Evolutionary conservation across 495 filamentous ascomycete species (phyloP).

Genomic region (Trichoderma reesei): DNA sequence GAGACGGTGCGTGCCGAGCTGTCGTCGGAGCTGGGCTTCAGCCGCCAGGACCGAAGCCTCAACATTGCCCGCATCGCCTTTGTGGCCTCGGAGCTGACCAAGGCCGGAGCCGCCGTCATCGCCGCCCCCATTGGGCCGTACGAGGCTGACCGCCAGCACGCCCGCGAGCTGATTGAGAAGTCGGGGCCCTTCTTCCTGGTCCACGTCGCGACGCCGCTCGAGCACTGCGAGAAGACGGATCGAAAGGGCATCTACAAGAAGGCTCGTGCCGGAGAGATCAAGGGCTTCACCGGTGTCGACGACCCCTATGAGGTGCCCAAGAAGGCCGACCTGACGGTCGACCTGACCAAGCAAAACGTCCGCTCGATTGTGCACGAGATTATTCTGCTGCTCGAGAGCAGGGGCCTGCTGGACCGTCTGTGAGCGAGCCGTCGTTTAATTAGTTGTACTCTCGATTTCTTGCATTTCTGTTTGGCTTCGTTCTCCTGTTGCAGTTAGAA

Average conservation of each 20-base stretch:
- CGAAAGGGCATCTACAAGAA: slow-evolving; percentile 81
- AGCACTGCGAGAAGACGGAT: slow-evolving; percentile 90
- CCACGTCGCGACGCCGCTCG: slow-evolving; percentile 86
- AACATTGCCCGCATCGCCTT: slow-evolving; percentile 97
- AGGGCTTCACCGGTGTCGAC: slow-evolving; percentile 97
- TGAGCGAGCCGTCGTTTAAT: slow-evolving; percentile 18
- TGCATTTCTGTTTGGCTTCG: background rate
- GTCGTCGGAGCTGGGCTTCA: slow-evolving; percentile 92
- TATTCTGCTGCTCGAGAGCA: slow-evolving; percentile 78
- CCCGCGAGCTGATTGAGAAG: slow-evolving; percentile 75
- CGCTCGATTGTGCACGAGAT: slow-evolving; percentile 96
- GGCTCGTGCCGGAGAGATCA: slow-evolving; percentile 85
- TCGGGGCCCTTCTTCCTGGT: slow-evolving; percentile 87
- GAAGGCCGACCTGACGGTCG: slow-evolving; percentile 78
- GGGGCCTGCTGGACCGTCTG: slow-evolving; percentile 65
- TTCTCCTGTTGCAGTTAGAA: background rate
- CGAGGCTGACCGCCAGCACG: slow-evolving; percentile 61
- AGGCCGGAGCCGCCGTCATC: slow-evolving; percentile 89
- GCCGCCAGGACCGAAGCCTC: slow-evolving; percentile 80
- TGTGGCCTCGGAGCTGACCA: slow-evolving; percentile 87
- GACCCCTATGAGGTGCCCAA: slow-evolving; percentile 85
- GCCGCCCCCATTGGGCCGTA: slow-evolving; percentile 96
- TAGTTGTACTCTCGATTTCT: background rate
- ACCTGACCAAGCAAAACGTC: slow-evolving; percentile 75
- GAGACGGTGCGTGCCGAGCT: slow-evolving; percentile 92